These are phyloP conservation scores for Escallonia herrerae DNA, from an alignment of 129 eudicot genomes.

Conservation along the genomic window DNA sequence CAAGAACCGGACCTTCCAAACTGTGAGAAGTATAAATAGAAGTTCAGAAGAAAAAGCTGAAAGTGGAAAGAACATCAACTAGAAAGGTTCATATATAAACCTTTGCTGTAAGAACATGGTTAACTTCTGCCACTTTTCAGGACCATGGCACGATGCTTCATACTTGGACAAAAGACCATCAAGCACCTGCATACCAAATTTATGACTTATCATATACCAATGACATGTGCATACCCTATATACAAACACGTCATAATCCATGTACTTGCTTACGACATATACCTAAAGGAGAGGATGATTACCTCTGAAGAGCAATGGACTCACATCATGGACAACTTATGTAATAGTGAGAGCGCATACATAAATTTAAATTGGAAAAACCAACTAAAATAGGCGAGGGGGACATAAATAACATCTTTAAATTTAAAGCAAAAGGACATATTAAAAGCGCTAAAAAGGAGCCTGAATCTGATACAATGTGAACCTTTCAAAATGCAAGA, in stretches of 20 bases:
- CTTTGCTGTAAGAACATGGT: conserved; percentile 71
- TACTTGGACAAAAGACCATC: conserved; percentile 77
- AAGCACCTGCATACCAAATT: conserved; percentile 49
- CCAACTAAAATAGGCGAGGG: too few relatives aligned
- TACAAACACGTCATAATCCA: not conserved
- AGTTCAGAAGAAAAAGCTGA: conserved; percentile 1
- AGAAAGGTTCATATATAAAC: conserved; percentile 26
- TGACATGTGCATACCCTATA: not conserved
- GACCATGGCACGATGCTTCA: conserved; percentile 81
- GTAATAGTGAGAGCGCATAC: too few relatives aligned
- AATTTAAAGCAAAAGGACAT: too few relatives aligned
- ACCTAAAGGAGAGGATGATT: not conserved
- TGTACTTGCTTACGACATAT: not conserved
- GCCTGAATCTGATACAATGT: too few relatives aligned
- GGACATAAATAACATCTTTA: too few relatives aligned
- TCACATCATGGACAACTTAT: not conserved
- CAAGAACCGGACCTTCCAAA: conserved; percentile 88
- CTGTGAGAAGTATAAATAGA: conserved; percentile 18
- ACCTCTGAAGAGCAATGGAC: not conserved
- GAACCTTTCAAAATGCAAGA: too few relatives aligned
- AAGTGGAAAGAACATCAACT: not conserved
- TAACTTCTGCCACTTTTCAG: conserved; percentile 78
- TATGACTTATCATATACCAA: not conserved
- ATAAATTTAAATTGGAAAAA: too few relatives aligned
- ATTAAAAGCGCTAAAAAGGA: too few relatives aligned